These are phyloP conservation scores for Fraxinus pennsylvanica DNA, from an alignment of 257 asterid species.

Conservation along the genomic window DNA sequence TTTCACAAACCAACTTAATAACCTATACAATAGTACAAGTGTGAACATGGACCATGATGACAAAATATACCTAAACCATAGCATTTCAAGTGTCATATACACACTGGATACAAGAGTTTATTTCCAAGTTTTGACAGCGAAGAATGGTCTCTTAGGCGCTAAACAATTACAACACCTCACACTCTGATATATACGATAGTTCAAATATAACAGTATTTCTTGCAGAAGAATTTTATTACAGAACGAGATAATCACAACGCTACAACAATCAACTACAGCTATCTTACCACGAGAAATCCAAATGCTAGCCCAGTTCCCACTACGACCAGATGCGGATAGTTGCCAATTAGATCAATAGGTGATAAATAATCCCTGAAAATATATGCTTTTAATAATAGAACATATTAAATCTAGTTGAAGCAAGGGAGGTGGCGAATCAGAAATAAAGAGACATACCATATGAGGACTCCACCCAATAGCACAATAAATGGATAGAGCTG, in stretches of 20 bases:
- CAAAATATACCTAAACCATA: neutral
- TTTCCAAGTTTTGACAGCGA: neutral
- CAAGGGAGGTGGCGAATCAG: conserved; percentile 16
- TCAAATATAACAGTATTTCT: neutral
- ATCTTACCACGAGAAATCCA: conserved; percentile 93
- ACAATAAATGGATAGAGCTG: conserved; percentile 82
- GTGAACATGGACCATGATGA: neutral
- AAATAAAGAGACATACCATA: conserved; percentile 53
- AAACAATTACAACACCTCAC: neutral
- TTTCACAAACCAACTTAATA: conserved; percentile 5
- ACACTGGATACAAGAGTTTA: neutral
- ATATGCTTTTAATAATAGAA: conserved; percentile 24
- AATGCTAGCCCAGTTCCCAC: conserved; percentile 89
- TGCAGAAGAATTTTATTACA: neutral
- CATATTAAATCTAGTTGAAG: conserved; percentile 10
- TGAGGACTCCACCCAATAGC: conserved; percentile 74
- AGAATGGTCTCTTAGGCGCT: neutral
- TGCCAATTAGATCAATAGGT: conserved; percentile 64
- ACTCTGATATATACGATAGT: neutral
- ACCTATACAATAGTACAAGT: neutral
- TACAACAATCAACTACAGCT: conserved; percentile 10
- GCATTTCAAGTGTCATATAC: neutral
- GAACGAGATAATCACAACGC: neutral
- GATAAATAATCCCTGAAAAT: conserved; percentile 78
- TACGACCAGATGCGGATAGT: conserved; percentile 66